Conservation (phyloP, 192 early-diverging fungal species). For the Phlyctochytrium arcticum region DNA sequence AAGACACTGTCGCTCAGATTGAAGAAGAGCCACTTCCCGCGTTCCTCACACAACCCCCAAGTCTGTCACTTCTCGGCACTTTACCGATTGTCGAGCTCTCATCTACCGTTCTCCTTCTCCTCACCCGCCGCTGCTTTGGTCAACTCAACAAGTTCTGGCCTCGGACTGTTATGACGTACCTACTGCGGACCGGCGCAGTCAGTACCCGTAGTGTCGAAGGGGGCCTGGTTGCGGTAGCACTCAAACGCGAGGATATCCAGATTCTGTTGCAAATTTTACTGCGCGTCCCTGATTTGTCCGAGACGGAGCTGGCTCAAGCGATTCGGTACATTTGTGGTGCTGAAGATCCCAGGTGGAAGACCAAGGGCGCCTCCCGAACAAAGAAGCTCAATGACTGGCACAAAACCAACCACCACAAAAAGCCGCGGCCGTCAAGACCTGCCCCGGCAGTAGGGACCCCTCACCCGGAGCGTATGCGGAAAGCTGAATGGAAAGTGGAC, state of each 20-base stretch:
- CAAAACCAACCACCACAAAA: neutral
- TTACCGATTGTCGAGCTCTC: constrained; percentile 15
- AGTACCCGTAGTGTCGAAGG: neutral
- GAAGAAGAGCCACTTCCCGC: neutral
- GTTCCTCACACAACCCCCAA: neutral
- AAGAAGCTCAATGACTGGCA: neutral
- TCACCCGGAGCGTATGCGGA: neutral
- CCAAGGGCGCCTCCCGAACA: neutral
- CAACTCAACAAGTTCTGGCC: constrained; percentile 11
- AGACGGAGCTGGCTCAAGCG: constrained; percentile 5
- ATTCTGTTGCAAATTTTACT: neutral
- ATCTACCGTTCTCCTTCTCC: neutral
- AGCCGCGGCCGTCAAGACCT: neutral
- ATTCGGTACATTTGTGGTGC: constrained; percentile 1
- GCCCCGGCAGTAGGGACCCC: too few relatives aligned
- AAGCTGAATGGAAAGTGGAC: constrained; percentile 1
- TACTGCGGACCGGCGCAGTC: neutral
- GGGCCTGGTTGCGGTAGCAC: neutral
- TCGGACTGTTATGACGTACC: neutral
- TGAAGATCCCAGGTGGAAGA: neutral
- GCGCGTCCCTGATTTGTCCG: neutral
- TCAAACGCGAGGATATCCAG: neutral
- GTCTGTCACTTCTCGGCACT: neutral
- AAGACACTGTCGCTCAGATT: neutral
- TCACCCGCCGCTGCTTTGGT: neutral